A percentile compares a stretch with the other conserved stretches of the same genome.
phyloP scores from a whole-genome alignment of 345 rosid species.

The Euphorbia lathyris region DNA sequence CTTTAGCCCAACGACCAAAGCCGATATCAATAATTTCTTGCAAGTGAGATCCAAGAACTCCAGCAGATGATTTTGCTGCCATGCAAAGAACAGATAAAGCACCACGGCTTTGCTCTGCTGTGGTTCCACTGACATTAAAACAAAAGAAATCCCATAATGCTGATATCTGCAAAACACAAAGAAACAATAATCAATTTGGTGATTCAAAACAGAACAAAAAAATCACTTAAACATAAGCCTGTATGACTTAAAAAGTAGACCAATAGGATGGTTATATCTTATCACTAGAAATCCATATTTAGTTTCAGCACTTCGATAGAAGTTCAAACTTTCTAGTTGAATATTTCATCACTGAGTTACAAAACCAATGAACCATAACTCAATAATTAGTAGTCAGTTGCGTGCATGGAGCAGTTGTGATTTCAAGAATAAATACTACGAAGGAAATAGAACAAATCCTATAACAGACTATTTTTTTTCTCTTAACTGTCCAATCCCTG shows the following conservation, averaged over 20 bases:
- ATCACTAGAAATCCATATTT: not conserved
- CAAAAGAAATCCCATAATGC: conserved; percentile 97
- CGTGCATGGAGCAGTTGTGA: not conserved
- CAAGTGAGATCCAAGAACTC: conserved; percentile 78
- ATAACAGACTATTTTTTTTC: not conserved
- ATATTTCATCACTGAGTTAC: not conserved
- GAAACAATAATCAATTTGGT: not conserved
- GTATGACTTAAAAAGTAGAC: not conserved
- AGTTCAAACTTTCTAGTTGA: not conserved
- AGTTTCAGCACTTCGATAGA: not conserved
- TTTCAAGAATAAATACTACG: not conserved
- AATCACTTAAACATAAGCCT: not conserved
- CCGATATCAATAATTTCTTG: conserved; percentile 98
- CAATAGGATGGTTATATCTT: not conserved
- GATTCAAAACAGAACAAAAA: not conserved
- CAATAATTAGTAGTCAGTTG: not conserved
- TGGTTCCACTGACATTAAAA: conserved; percentile 84
- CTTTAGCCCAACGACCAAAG: conserved; percentile 99
- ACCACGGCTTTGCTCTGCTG: conserved; percentile 88
- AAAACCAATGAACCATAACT: not conserved
- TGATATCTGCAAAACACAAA: conserved; percentile 53
- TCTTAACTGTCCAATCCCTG: not conserved
- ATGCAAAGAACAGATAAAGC: conserved; percentile 90
- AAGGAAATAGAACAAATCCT: not conserved
- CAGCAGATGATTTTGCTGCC: conserved; percentile 88